Conservation (phyloP, 257 asterid genomes). For the Capsicum baccatum region DNA sequence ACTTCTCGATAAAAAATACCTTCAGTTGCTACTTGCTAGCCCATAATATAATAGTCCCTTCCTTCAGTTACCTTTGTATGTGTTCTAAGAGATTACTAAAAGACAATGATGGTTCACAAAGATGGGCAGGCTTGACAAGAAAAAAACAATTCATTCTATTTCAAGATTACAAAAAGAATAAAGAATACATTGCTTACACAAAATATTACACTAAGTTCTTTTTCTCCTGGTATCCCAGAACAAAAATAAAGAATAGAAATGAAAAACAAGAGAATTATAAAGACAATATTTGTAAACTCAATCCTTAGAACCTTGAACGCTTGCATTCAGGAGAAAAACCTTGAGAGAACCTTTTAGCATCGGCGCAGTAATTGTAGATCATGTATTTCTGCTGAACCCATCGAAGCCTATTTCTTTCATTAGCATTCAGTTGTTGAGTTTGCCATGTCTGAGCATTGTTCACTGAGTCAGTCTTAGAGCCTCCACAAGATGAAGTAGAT, state of each 20-base stretch:
- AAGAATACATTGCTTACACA: not conserved
- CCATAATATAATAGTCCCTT: no score
- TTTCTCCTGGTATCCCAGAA: not conserved
- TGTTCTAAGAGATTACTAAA: no score
- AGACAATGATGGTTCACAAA: no score
- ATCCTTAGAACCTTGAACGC: constrained; percentile 26
- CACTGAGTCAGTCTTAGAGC: constrained; percentile 9
- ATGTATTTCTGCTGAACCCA: constrained; percentile 50
- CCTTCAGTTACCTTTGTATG: no score
- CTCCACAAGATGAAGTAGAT: constrained; percentile 27
- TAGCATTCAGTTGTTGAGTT: constrained; percentile 39
- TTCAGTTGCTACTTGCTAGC: no score
- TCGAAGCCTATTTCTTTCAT: constrained; percentile 42
- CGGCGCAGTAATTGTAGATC: constrained; percentile 49
- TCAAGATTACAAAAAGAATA: constrained; percentile 1
- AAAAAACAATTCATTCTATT: not conserved
- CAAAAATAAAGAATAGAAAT: not conserved
- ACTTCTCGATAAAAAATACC: no score
- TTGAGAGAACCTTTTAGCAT: constrained; percentile 34
- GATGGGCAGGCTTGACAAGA: not conserved
- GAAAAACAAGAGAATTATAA: not conserved
- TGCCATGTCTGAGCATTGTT: constrained; percentile 39
- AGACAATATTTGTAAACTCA: not conserved
- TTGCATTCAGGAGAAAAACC: constrained; percentile 49
- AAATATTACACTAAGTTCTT: constrained; percentile 8